Evolutionary conservation across 257 asterid species (phyloP), one percentile per base, ranked within the genome.

Genomic region (Fraxinus cuspidata): DNA sequence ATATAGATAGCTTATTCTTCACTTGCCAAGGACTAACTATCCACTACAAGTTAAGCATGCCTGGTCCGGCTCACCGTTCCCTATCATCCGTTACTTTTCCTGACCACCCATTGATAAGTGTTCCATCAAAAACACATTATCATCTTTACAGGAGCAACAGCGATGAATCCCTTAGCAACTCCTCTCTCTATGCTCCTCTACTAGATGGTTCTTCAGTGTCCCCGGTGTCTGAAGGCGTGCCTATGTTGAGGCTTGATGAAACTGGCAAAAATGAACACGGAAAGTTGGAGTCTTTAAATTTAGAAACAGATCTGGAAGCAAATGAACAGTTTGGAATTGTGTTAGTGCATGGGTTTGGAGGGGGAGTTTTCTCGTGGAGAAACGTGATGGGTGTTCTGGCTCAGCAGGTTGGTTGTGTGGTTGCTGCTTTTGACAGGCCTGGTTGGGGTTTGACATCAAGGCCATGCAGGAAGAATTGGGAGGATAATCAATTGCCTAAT

Each of bases 361-460:
- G 98, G 18, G 97, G 99, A 5, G 90, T 90, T 70, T 95, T 95
- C 82, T 89, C 99, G 7, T 95, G 99, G 99, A 93, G 99, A 87
- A 88, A 91, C 74, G 89, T 95, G 66, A 91, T 91, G 91, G 90
- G 88, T 53, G 84, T 76, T 51, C 81, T 95, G 78, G 85, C 98
- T 53, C 90, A 85, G 56, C 96, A 90, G 78, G 84, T 84, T 53
- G 97, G 99, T 85, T 95, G 96, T 84, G 79, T 89, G 6, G 98
- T 95, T 65, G 92, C 86, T 80, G 96, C 99, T 81, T 95, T 93
- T 82, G 98, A 95, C 79, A 85, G 99, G 80, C 98, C 99, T 74
- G 99, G 99, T 65, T 95, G 99, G 97, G 98, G 99, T 79, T 80
- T 95, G 87, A 92, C 99, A 51, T 93, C 99, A 77, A 90, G 99